Conservation (phyloP, 2,329 filamentous ascomycete genomes). For the Neonectria magnoliae region DNA sequence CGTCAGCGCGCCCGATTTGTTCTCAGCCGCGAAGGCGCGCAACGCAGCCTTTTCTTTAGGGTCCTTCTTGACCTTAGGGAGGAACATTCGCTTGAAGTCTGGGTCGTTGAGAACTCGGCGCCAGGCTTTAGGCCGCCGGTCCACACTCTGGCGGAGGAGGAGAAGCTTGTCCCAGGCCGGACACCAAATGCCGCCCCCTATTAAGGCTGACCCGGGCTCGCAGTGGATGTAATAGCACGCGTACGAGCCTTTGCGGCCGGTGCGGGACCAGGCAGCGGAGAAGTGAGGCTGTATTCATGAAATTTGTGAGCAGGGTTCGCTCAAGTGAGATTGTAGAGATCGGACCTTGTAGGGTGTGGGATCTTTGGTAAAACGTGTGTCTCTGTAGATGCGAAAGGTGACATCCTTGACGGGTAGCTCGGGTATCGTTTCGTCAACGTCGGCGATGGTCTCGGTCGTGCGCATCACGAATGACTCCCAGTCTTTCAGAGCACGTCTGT, state of each 20-base stretch:
- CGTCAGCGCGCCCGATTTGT: constrained; percentile 81
- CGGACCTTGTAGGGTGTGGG: constrained; percentile 87
- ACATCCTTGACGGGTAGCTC: constrained; percentile 88
- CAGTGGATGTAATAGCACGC: constrained; percentile 90
- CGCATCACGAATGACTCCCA: constrained; percentile 82
- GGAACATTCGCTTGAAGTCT: constrained; percentile 71
- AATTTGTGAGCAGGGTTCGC: constrained; percentile 34
- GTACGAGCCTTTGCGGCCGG: constrained; percentile 86
- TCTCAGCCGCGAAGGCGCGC: constrained; percentile 75
- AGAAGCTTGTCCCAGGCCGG: constrained; percentile 77
- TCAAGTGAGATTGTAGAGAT: constrained; percentile 3
- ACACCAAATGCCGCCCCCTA: constrained; percentile 86
- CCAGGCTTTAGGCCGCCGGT: constrained; percentile 75
- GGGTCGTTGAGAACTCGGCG: constrained; percentile 72
- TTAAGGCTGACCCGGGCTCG: constrained; percentile 75
- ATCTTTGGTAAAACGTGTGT: constrained; percentile 85
- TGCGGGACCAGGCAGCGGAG: constrained; percentile 86
- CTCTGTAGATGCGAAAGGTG: constrained; percentile 87
- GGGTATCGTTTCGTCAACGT: constrained; percentile 82
- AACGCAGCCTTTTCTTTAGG: constrained; percentile 64
- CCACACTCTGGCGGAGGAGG: constrained; percentile 77
- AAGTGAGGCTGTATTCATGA: constrained; percentile 71
- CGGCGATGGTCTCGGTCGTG: constrained; percentile 75
- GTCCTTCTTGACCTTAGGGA: constrained; percentile 54
- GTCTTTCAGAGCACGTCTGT: constrained; percentile 79